Evolutionary conservation across 495 filamentous ascomycete genomes (phyloP), one percentile per base, ranked within the genome.

Genomic region (Baudoinia panamericana): DNA sequence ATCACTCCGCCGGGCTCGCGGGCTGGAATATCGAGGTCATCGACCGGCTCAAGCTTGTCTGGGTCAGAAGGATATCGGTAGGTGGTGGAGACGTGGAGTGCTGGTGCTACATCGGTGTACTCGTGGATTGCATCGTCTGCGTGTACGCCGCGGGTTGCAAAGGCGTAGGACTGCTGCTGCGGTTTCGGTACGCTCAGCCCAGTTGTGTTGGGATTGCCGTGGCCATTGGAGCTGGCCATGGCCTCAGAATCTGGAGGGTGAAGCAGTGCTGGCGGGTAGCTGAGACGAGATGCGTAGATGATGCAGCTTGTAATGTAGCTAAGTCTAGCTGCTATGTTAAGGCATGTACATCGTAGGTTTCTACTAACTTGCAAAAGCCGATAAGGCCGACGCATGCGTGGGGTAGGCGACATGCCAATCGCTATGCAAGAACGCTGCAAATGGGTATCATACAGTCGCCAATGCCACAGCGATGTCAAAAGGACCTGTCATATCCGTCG

Each of bases 41-140:
- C 54, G 10, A 52, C 45, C 10, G 71, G 66, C 26, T 63, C 47
- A 31, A 92, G 67, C 2, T 72, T 51, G 6, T 75, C 64, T 1
- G 84, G 84, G 54, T 88, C 65, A 10, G 63, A 52, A 20, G 72
- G 63, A 56, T 94, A 96, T 41, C 84, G 76, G 62, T 82, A 94
- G 12, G 82, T 94, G 11, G 87, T 92, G 30, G 84, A 79, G 49
- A 88, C 69, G 58, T 93, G 87, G 49, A 95, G 67, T 1, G 85
- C 70, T 37, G 87, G 85, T 24, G 86, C 82, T 29, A 95, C 81
- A 54, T 86, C 83, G 29, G 71, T 64, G 50, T 72, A 71, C 31
- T 64, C 59, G 63, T 82, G 80, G 39, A 88, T 66, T 46, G 61
- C 64, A 63, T 93, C 84, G 49, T 93, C 87, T 36, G 79, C 84